These are phyloP conservation scores for Pseudogymnoascus sp. DNA, from an alignment of 2,329 filamentous ascomycete genomes.

Conservation along the genomic window DNA sequence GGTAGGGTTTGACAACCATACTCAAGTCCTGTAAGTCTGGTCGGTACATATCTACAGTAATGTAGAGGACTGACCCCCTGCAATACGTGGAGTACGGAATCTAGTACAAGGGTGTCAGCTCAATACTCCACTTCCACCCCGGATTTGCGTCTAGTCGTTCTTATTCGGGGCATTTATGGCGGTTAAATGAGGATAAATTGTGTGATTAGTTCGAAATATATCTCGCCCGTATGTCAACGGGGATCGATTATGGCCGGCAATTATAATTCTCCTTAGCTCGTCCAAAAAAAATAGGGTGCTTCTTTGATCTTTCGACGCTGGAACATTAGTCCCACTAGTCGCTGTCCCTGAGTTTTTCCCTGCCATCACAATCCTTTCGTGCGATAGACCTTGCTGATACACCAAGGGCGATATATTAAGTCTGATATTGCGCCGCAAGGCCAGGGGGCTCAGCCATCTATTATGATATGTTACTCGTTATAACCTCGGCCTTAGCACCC, in stretches of 20 bases:
- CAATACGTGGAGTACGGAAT: not conserved
- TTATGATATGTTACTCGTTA: not conserved
- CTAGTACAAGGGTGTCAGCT: not conserved
- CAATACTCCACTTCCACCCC: not conserved
- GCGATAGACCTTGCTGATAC: not conserved
- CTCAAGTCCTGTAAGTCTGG: not conserved
- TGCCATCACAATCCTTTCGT: not conserved
- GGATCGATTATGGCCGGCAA: not conserved
- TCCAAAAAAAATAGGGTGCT: not conserved
- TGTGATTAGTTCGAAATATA: not conserved
- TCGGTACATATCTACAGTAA: slow-evolving; percentile 5
- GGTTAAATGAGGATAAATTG: slow-evolving; percentile 4
- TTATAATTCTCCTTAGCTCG: not conserved
- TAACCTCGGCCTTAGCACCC: not conserved
- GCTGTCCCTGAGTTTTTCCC: not conserved
- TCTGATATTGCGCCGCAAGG: not conserved
- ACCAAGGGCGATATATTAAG: not conserved
- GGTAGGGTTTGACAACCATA: not conserved
- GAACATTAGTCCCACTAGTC: not conserved
- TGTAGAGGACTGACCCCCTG: not conserved
- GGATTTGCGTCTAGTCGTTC: slow-evolving; percentile 1
- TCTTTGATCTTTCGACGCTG: not conserved
- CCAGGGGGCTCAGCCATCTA: not conserved
- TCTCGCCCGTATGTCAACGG: not conserved
- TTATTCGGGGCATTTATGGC: not conserved